Evolutionary conservation across 208 protist species (phyloP), one percentile per base, ranked within the genome.

Genomic region (Acanthamoeba castellanii): DNA sequence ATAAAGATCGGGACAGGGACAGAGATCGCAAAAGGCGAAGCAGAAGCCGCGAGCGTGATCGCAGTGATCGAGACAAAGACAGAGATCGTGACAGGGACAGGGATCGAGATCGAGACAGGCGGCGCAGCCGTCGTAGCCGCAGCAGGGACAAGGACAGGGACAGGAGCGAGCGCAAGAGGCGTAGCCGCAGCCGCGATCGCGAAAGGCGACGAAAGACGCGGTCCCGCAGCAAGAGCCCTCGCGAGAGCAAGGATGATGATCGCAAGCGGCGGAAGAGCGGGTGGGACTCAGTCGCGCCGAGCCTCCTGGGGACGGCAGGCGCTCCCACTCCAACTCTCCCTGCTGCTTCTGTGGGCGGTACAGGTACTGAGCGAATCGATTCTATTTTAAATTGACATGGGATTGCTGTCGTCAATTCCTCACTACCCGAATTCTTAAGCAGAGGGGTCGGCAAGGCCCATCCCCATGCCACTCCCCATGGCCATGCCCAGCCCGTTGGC

Each of bases 221-320:
- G 14, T 55, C 37, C 1, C 52, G 61, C 30, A 91, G 85, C n/a
- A 88, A 61, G 52, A 88, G 52, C 3, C 47, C 47, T 25, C 22
- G 18, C 16, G 85, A 91, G 13, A 34, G 52, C 32, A 70, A 91
- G 61, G 61, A 72, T 52, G 37, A 52, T 3, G 85, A 45, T 45
- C 30, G 61, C 55, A 91, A 91, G 55, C 57, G 61, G 18, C 85
- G 85, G 55, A 64, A n/a, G 85, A 91, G 85, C 27, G 85, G 85
- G 50, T 91, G 85, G 85, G 85, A 91, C 9, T 52, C 85, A 22
- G 57, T 52, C 6, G 57, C 55, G 27, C 37, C 85, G 6, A 27
- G 32, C 34, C 55, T 70, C 14, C 18, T 59, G 52, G 52, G 52
- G 52, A 13, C 52, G 52, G 16, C 52, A 13, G 25, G 30, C 64